These are phyloP conservation scores for Pseudogymnoascus sp. DNA, from an alignment of 2,329 filamentous ascomycete genomes.

Conservation along the genomic window DNA sequence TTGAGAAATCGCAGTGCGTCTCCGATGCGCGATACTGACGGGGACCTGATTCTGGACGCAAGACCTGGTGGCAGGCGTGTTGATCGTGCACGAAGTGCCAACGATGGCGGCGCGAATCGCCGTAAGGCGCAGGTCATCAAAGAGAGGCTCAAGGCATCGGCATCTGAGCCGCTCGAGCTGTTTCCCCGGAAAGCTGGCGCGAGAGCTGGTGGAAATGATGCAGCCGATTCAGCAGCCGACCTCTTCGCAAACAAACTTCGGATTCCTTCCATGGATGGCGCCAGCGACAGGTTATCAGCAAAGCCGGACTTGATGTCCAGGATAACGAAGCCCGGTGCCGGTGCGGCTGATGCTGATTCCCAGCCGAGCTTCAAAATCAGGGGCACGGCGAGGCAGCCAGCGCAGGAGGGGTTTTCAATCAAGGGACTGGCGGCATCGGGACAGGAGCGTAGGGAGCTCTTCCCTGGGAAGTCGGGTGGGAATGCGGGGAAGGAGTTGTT, in stretches of 20 bases:
- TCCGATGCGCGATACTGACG: conserved; percentile 29
- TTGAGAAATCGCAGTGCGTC: conserved; percentile 28
- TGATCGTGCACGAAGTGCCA: conserved; percentile 12
- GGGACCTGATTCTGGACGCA: conserved; percentile 17
- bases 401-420: conserved; percentile 51
- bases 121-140: conserved; percentile 38
- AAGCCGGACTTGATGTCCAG: conserved; percentile 17
- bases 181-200: conserved; percentile 42
- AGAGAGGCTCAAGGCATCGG: conserved; percentile 21
- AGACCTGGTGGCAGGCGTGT: conserved; percentile 15
- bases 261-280: conserved; percentile 41
- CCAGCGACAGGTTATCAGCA: conserved; percentile 22
- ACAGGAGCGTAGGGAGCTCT: conserved; percentile 54
- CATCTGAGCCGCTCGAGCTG: conserved; percentile 37
- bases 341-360: conserved; percentile 21
- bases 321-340: conserved; percentile 13
- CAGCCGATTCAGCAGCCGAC: conserved; percentile 44
- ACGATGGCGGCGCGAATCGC: conserved; percentile 32
- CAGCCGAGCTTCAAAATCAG: conserved; percentile 48
- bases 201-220: conserved; percentile 43
- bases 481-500: conserved; percentile 66
- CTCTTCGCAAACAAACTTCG: conserved; percentile 41
- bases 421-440: conserved; percentile 55
- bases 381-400: conserved; percentile 42
- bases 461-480: conserved; percentile 52